Evolutionary conservation across 2,329 filamentous ascomycete genomes (phyloP).

Genomic region (Fusarium incarnatum): DNA sequence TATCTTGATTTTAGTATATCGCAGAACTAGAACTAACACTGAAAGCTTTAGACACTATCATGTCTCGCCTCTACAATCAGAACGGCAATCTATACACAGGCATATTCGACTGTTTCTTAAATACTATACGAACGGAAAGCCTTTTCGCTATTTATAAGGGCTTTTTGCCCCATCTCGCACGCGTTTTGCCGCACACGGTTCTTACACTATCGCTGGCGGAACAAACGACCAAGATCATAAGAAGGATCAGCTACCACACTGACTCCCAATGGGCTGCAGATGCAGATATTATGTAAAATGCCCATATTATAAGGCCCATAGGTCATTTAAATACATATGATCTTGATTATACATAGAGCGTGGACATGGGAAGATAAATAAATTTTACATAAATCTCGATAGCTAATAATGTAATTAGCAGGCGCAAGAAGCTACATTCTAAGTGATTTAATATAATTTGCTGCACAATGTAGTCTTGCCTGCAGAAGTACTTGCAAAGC

Average conservation of each 20-base stretch:
- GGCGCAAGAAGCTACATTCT: too few relatives aligned
- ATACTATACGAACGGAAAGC: not conserved
- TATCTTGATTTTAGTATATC: not conserved
- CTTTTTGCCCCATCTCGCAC: not conserved
- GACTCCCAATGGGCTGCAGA: not conserved
- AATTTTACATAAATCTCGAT: too few relatives aligned
- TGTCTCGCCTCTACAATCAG: not conserved
- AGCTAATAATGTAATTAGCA: not conserved
- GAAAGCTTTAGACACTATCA: not conserved
- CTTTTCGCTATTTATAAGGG: not conserved
- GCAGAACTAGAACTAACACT: not conserved
- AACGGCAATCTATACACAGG: not conserved
- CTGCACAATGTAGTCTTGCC: too few relatives aligned
- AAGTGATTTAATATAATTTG: too few relatives aligned
- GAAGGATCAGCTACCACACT: not conserved
- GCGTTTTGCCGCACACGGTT: not conserved
- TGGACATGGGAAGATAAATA: too few relatives aligned
- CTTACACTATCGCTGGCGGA: not conserved
- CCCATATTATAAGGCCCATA: accelerated
- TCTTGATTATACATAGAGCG: too few relatives aligned
- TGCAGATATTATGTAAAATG: not conserved
- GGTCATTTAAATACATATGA: accelerated
- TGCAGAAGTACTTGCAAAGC: too few relatives aligned
- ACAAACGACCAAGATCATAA: not conserved
- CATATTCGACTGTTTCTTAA: not conserved